Conservation (phyloP, 306 rosid genomes). For the Datisca glomerata region DNA sequence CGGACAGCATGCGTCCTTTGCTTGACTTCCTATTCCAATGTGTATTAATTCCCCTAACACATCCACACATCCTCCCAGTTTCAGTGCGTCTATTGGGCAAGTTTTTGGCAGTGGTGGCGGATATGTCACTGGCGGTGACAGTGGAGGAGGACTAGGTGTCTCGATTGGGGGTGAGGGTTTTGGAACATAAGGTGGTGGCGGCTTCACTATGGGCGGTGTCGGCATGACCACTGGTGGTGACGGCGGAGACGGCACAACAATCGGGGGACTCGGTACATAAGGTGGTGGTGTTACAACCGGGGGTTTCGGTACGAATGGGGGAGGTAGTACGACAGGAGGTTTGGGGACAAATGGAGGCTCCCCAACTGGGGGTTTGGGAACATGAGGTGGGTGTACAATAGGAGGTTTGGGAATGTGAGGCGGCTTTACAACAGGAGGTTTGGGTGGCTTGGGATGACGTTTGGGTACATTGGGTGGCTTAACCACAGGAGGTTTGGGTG, state of each 20-base stretch:
- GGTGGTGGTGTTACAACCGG: background rate
- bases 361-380: background rate
- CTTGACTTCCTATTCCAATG: conserved; percentile 60
- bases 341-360: background rate
- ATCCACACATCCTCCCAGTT: conserved; percentile 75
- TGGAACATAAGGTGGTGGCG: too few species aligned
- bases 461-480: conserved; percentile 24
- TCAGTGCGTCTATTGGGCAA: conserved; percentile 63
- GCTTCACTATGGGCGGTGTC: background rate
- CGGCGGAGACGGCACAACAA: too few species aligned
- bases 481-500: conserved; percentile 15
- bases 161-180: too few species aligned
- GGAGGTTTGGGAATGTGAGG: conserved; percentile 13
- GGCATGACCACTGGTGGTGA: background rate
- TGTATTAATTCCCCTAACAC: conserved; percentile 75
- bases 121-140: conserved; percentile 7
- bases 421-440: conserved; percentile 9
- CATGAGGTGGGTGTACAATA: conserved; percentile 1
- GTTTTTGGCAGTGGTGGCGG: conserved; percentile 29
- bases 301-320: background rate
- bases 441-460: conserved; percentile 19
- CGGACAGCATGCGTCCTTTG: conserved; percentile 75
- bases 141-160: conserved; percentile 46
- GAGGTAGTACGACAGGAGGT: conserved; percentile 3
- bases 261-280: conserved; percentile 6